Evolutionary conservation across 2,329 filamentous ascomycete species (phyloP), one percentile per base, ranked within the genome.

Genomic region (Diaporthe citriasiana): DNA sequence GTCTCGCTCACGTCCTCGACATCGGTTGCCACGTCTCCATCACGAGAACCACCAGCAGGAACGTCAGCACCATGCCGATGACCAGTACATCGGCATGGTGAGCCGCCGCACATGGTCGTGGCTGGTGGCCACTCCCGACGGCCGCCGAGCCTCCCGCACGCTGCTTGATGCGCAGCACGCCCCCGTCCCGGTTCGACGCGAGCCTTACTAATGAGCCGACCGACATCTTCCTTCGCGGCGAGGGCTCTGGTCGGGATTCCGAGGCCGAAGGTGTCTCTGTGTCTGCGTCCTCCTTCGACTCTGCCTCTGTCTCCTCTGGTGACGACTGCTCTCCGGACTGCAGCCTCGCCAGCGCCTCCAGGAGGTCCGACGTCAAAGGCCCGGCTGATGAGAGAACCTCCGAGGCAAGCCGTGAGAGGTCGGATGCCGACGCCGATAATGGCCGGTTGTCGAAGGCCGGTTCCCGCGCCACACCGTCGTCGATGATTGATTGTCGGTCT

Each of bases 31-130:
- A 80, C 12, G 78, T 76, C 77, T 82, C 82, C 22, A 81, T 77
- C 7, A 76, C 68, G 9, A 82, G 74, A 33, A 83, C 79, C 10
- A 79, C 76, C 33, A 80, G 27, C 47, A 83, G 59, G 59, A 82
- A 83, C 7, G 78, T 76, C 15, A 78, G 69, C 1, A 79, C 79
- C 33, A 83, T 72, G 60, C 76, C 75, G 38, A 83, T 79, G n/a
- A 81, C 77, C 22, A 80, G 73, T 74, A 80, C 74, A 51, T 82
- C 80, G 69, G 80, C 78, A 55, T 77, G 76, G 17, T 81, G 71
- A 22, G 51, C 56, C 15, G 59, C 56, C 10, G 17, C 25, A 33
- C 45, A 71, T 1, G 69, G 33, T 4, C 2, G 33, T 4, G 5
- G 10, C 42, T 53, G 56, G 25, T 47, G 53, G 7, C 19, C 50